Base-by-base conservation (phyloP, 169 alveolate genomes). In the Plasmodium relictum region DNA sequence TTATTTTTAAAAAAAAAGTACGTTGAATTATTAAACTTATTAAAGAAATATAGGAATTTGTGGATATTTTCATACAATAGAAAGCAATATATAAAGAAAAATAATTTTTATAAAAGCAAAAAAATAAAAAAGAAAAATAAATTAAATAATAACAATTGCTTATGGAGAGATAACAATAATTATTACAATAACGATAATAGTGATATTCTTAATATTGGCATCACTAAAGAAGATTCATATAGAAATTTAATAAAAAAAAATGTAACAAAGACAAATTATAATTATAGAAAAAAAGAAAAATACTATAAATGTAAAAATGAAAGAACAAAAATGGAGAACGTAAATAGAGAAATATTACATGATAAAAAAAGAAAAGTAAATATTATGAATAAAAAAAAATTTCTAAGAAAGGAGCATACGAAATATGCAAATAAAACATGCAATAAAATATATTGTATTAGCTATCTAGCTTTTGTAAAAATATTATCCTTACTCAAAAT, bases 401-500 rank as follows among this genome's bases (percentile, higher is more conserved):
- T 31, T 1, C 39, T 31, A 31, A 22, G 31, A 58, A 73, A 58
- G 10, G 20, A 56, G 1, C 1, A 18, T 10, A 62, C 18, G 22
- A 62, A 26, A 62, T 10, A 26, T 10, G 22, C 0, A 45, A 68
- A 41, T 9, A 42, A 14, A 9, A 16, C n/a, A 42, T 18, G 22
- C 16, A 52, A 42, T 6, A 68, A 68, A 58, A 52, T 66, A 12
- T 54, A 68, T n/a, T 83, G 91, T 48, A 68, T 68, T 42, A 66
- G 61, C 61, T 83, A 83, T 48, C 24, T 83, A 16, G 91, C 91
- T n/a, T 83, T 68, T 68, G 59, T 83, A 83, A 83, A 83, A 83
- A 66, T 83, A 41, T 14, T 54, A 31, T 66, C 85, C 0, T 24
- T 83, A 56, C 16, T 83, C 3, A 56, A 45, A 68, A 54, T 83